Percentiles rank a stretch among this genome's conserved stretches.
Evolutionary conservation across 257 asterid species (phyloP).

Genomic region (Prunella vulgaris): DNA sequence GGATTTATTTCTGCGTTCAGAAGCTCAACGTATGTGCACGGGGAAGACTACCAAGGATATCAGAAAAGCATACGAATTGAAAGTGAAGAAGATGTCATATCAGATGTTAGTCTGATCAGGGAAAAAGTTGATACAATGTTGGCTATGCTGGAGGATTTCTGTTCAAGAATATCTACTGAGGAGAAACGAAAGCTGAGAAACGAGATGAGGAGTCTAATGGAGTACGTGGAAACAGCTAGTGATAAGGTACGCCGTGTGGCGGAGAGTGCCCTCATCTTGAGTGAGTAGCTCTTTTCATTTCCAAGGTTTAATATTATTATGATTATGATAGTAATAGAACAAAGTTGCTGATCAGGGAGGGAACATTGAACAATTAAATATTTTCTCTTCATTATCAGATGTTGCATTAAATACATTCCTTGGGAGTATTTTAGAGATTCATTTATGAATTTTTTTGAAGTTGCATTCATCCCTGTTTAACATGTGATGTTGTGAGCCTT

Average conservation of each 20-base stretch:
- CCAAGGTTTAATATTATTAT: neutral
- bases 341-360: neutral
- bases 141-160: neutral
- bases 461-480: too few species aligned
- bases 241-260: conserved; percentile 28
- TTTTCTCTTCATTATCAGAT: neutral
- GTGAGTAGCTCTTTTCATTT: neutral
- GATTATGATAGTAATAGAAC: neutral
- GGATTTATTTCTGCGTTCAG: conserved; percentile 51
- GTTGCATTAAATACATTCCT: too few species aligned
- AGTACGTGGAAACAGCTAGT: conserved; percentile 5
- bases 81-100: conserved; percentile 28
- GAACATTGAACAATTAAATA: too few species aligned
- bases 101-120: conserved; percentile 15
- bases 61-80: conserved; percentile 8
- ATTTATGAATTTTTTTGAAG: too few species aligned
- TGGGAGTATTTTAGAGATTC: too few species aligned
- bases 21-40: conserved; percentile 37
- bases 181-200: conserved; percentile 27
- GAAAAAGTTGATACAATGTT: conserved; percentile 19
- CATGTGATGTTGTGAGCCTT: too few species aligned
- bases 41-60: conserved; percentile 26
- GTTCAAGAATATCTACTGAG: conserved; percentile 16
- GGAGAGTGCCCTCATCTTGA: conserved; percentile 16
- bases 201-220: conserved; percentile 22